Conservation (phyloP, 2,329 filamentous ascomycete species). For the Aureobasidium uvarum region DNA sequence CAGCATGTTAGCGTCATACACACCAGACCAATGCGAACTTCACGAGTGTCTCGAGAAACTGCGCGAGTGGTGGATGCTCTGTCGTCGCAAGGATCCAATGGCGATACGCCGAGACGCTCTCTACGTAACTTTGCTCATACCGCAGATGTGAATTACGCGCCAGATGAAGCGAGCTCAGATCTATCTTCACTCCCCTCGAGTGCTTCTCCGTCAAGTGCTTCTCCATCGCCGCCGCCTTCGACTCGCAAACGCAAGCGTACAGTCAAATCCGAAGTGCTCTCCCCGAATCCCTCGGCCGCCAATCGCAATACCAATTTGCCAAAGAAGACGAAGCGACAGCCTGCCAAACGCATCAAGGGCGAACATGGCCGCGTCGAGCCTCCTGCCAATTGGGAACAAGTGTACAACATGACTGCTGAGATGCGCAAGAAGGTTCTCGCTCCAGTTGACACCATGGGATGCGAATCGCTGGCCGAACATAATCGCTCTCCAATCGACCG, state of each 20-base stretch:
- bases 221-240: constrained; percentile 10
- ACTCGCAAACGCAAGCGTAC: constrained; percentile 26
- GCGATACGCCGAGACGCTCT: constrained; percentile 30
- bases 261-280: constrained; percentile 26
- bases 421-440: constrained; percentile 74
- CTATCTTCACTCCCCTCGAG: constrained; percentile 18
- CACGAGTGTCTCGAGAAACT: constrained; percentile 29
- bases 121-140: constrained; percentile 30
- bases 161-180: constrained; percentile 23
- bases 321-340: constrained; percentile 32
- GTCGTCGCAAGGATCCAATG: constrained; percentile 5
- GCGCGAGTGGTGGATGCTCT: constrained; percentile 27
- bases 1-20: constrained; percentile 21
- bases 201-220: neutral
- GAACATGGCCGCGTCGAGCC: constrained; percentile 45
- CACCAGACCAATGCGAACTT: constrained; percentile 27
- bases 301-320: constrained; percentile 26
- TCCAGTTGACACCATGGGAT: constrained; percentile 97
- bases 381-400: constrained; percentile 77
- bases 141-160: constrained; percentile 20
- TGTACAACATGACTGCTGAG: constrained; percentile 72
- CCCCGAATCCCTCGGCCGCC: constrained; percentile 16
- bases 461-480: constrained; percentile 68
- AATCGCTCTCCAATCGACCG: constrained; percentile 54
- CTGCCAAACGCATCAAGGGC: constrained; percentile 39